Conservation (phyloP, 345 rosid genomes). For the Camelina sativa region DNA sequence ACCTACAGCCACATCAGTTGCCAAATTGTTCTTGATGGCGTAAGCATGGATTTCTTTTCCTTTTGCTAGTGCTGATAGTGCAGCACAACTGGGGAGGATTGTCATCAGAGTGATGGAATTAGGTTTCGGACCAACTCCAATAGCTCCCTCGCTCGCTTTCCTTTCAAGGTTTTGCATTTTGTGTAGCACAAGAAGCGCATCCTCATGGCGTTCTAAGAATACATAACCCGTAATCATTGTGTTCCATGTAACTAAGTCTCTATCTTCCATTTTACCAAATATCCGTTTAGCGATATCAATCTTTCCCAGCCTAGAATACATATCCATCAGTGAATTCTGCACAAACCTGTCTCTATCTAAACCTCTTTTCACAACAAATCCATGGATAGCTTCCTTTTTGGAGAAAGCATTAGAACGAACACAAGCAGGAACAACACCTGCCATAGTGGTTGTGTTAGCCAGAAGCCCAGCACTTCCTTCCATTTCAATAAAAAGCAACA, state of each 20-base stretch:
- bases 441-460: slow-evolving; percentile 86
- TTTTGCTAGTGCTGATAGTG: slow-evolving; percentile 73
- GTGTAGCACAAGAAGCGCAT: slow-evolving; percentile 64
- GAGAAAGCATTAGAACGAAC: slow-evolving; percentile 59
- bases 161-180: slow-evolving; percentile 63
- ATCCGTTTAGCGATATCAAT: slow-evolving; percentile 57
- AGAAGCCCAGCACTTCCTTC: slow-evolving; percentile 56
- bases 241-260: slow-evolving; percentile 87
- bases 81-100: slow-evolving; percentile 79
- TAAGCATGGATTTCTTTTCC: slow-evolving; percentile 93
- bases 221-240: slow-evolving; percentile 81
- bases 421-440: slow-evolving; percentile 74
- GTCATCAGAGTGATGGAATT: slow-evolving; percentile 89
- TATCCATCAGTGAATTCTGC: slow-evolving; percentile 87
- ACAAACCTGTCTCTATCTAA: slow-evolving; percentile 65
- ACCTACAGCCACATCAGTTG: slow-evolving; percentile 79
- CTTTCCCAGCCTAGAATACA: slow-evolving; percentile 80
- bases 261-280: slow-evolving; percentile 65
- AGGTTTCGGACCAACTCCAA: slow-evolving; percentile 51
- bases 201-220: slow-evolving; percentile 54
- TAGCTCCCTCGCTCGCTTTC: slow-evolving; percentile 36
- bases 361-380: slow-evolving; percentile 69
- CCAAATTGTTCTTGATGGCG: slow-evolving; percentile 70
- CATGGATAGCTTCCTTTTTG: slow-evolving; percentile 74
- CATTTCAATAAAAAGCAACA: slow-evolving; percentile 74